These are phyloP conservation scores for Chytriomyces sp. DNA, from an alignment of 192 early-diverging fungal genomes.

Conservation along the genomic window DNA sequence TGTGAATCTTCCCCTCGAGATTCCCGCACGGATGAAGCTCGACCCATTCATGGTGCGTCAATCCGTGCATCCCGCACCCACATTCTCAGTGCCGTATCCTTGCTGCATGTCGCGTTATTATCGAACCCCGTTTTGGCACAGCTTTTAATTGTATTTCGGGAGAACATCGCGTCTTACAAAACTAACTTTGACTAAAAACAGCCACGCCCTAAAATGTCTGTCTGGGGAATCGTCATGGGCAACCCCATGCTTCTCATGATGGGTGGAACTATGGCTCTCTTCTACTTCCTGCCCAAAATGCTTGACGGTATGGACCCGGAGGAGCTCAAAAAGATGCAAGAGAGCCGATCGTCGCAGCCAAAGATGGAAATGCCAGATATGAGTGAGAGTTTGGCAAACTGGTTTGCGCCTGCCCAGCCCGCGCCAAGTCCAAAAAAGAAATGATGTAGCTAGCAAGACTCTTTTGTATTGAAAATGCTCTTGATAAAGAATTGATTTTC, in stretches of 20 bases:
- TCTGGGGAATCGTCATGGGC: constrained; percentile 53
- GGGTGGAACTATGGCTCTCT: constrained; percentile 55
- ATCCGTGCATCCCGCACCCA: no score
- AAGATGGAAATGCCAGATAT: constrained; percentile 49
- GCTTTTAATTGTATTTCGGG: background rate
- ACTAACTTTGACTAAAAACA: constrained; percentile 4
- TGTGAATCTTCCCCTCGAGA: constrained; percentile 27
- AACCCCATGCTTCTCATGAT: constrained; percentile 75
- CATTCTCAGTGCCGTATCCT: constrained; percentile 1
- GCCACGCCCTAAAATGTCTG: constrained; percentile 63
- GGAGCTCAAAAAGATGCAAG: constrained; percentile 48
- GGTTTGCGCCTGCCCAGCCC: constrained; percentile 39
- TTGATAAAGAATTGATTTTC: no score
- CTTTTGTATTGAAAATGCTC: background rate
- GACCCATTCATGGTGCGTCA: constrained; percentile 31
- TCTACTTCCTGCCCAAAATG: constrained; percentile 68
- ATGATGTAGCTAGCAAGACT: background rate
- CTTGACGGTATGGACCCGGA: constrained; percentile 64
- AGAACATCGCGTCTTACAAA: background rate
- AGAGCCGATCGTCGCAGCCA: constrained; percentile 22
- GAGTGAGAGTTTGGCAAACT: constrained; percentile 43
- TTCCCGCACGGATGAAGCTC: constrained; percentile 4
- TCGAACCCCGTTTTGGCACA: background rate
- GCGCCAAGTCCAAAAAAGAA: constrained; percentile 15
- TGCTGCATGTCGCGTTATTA: background rate